Evolutionary conservation across 768 basidiomycete genomes (phyloP).

Genomic region (Lanmaoa rubissima): DNA sequence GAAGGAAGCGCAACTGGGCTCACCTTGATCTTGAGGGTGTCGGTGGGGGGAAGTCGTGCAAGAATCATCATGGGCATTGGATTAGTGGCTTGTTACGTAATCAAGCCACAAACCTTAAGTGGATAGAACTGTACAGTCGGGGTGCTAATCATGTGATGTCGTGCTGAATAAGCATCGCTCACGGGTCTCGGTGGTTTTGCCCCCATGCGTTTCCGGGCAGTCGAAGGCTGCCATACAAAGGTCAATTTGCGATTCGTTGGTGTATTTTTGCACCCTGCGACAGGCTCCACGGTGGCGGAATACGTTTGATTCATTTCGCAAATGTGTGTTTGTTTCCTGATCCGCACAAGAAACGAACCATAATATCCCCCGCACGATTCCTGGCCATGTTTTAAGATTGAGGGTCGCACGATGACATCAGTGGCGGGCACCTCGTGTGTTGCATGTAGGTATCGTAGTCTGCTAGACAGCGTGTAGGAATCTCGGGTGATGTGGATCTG

Average conservation of each 20-base stretch:
- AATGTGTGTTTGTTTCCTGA: background rate
- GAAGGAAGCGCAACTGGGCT: constrained; percentile 9
- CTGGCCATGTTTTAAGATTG: background rate
- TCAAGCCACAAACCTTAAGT: constrained; percentile 23
- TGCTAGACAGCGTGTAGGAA: background rate
- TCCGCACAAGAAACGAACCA: constrained; percentile 5
- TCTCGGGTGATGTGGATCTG: background rate
- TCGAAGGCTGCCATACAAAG: constrained; percentile 5
- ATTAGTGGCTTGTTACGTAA: constrained; percentile 19
- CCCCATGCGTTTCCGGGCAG: constrained; percentile 10
- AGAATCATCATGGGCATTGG: background rate
- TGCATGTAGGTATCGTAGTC: background rate
- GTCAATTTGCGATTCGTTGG: constrained; percentile 25
- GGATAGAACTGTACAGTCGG: constrained; percentile 27
- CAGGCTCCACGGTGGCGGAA: constrained; percentile 8
- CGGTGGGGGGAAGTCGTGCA: constrained; percentile 23
- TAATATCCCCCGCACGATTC: constrained; percentile 12
- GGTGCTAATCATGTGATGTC: background rate
- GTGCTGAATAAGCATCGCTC: constrained; percentile 9
- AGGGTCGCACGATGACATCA: background rate
- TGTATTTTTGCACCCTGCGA: constrained; percentile 15
- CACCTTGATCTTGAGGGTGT: constrained; percentile 45
- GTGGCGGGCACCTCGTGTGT: background rate
- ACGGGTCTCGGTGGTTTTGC: constrained; percentile 1
- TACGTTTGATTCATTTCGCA: constrained; percentile 6